Conservation (phyloP, 441 rosid genomes). For the Erysimum pusillum region DNA sequence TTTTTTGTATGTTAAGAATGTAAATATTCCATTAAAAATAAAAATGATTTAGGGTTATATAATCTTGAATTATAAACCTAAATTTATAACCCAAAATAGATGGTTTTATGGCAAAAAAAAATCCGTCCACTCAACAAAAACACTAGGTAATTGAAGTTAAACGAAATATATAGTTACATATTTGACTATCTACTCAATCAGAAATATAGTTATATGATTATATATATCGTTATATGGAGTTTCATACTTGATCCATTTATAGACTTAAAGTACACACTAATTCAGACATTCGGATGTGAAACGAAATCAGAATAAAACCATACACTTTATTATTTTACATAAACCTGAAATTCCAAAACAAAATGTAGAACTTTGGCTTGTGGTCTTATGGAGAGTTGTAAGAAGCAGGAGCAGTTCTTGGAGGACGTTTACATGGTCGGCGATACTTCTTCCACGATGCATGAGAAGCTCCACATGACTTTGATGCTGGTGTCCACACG, state of each 20-base stretch:
- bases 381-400: constrained; percentile 15
- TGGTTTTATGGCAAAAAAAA: too few species aligned
- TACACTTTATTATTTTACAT: neutral
- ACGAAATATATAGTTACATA: too few species aligned
- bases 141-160: too few species aligned
- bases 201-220: neutral
- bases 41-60: too few species aligned
- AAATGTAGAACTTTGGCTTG: neutral
- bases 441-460: constrained; percentile 17
- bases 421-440: constrained; percentile 25
- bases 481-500: constrained; percentile 15
- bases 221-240: neutral
- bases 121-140: too few species aligned
- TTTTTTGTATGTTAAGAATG: too few species aligned
- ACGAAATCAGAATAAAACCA: neutral
- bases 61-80: too few species aligned
- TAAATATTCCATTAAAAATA: too few species aligned
- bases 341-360: neutral
- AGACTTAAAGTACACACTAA: neutral
- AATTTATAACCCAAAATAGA: too few species aligned
- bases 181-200: neutral
- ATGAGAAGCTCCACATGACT: constrained; percentile 24
- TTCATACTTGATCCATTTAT: neutral
- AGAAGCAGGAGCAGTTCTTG: constrained; percentile 15
- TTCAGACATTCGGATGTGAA: neutral